These are phyloP conservation scores for Cucumis cinereus DNA, from an alignment of 306 rosid genomes.

Conservation along the genomic window DNA sequence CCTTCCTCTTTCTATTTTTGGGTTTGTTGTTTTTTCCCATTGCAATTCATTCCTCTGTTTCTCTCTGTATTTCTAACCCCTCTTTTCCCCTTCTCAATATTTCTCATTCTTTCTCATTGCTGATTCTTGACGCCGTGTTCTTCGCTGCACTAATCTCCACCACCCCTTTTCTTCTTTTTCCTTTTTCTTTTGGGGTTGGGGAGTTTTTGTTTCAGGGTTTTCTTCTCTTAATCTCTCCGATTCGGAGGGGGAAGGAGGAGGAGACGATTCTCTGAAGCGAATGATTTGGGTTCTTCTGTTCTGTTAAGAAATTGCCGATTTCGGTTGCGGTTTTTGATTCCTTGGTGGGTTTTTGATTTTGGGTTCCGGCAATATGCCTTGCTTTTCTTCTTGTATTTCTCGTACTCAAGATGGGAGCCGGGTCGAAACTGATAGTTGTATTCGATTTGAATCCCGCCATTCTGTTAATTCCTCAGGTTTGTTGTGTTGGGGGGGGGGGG, in stretches of 20 bases:
- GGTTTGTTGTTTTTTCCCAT: conserved; percentile 5
- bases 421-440: conserved; percentile 29
- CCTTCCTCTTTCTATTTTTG: conserved; percentile 11
- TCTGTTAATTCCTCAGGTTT: conserved; percentile 19
- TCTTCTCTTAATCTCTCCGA: conserved; percentile 3
- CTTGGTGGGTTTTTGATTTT: not conserved
- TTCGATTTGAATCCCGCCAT: conserved; percentile 14
- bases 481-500: too few relatives aligned
- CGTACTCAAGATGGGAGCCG: conserved; percentile 29
- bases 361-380: conserved; percentile 25
- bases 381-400: conserved; percentile 37
- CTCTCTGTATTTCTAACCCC: conserved; percentile 13
- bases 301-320: not conserved
- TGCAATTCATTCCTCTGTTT: not conserved
- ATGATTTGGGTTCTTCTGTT: not conserved
- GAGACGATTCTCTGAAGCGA: not conserved
- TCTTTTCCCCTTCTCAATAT: not conserved
- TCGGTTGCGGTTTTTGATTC: not conserved
- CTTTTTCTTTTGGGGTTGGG: not conserved
- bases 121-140: not conserved
- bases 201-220: not conserved
- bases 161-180: not conserved
- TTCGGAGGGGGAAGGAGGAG: not conserved
- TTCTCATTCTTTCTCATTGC: not conserved
- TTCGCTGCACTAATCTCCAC: not conserved